Base-by-base conservation (phyloP, 768 basidiomycete genomes). In the Leccinum fibrillosum region DNA sequence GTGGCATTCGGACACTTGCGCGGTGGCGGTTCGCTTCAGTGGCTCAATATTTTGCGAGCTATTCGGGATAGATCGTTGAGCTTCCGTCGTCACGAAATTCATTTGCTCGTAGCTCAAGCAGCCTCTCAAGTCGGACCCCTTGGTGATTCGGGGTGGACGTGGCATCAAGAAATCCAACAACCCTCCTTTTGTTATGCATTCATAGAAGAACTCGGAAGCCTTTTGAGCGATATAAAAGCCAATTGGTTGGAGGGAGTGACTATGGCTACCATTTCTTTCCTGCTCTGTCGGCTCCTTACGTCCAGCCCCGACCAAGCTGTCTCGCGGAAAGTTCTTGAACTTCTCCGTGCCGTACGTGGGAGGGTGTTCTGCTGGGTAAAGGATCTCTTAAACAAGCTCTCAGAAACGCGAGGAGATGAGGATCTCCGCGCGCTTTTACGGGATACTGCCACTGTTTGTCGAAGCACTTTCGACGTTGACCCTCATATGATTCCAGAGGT, bases 11-110 rank as follows among this genome's bases (percentile, higher is more conserved):
- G 74, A 13, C 67, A 71, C 49, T 60, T 83, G 42, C 78, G 82
- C 6, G 70, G 76, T 35, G 81, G 82, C 1, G 57, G 69, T 0
- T 64, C 56, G 7, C 62, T 84, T 0, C 82, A 83, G 48, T 82
- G 81, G 82, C 62, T 76, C 37, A 83, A 82, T 58, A 77, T 83
- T 35, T 59, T 73, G 12, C 74, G 77, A 35, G 79, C 79, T 58
- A 63, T 84, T n/a, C 69, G 71, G 2, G 69, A 72, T 5, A 67
- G 72, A 21, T 61, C 62, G 2, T 60, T 84, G 53, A 74, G 69
- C 4, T 77, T 84, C 55, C 65, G 71, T 34, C 54, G 64, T 5
- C 67, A 71, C 1, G 77, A 75, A 15, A 77, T 84, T 0, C 72
- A 80, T 56, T 54, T 69, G 0, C 69, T 83, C 3, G 21, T 83